These are phyloP conservation scores for Linanthus parryae DNA, from an alignment of 148 eudicot genomes.

Conservation along the genomic window DNA sequence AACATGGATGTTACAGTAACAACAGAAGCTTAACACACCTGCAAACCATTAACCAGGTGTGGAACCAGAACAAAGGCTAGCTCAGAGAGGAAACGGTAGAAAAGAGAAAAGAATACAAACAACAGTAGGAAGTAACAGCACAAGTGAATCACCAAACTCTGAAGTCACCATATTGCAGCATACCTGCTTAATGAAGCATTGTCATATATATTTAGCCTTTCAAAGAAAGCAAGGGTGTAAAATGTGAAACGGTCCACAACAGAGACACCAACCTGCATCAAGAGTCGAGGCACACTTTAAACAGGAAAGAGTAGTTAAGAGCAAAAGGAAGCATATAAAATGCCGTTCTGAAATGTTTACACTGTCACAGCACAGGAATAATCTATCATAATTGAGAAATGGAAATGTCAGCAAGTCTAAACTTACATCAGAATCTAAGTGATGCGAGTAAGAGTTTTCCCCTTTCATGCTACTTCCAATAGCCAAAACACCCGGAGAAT, in stretches of 20 bases:
- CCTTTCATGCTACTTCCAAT: constrained; percentile 99
- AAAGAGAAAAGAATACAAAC: background rate
- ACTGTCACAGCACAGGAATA: no score
- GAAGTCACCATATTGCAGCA: no score
- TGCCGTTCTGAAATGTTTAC: no score
- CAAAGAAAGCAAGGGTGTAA: constrained; percentile 96
- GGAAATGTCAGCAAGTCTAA: constrained; percentile 2
- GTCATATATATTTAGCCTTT: constrained; percentile 84
- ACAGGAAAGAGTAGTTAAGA: background rate
- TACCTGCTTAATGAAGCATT: constrained; percentile 96
- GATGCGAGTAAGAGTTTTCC: constrained; percentile 97
- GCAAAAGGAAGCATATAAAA: no score
- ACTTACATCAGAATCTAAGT: constrained; percentile 97
- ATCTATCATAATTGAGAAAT: background rate
- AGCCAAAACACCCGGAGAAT: constrained; percentile 95
- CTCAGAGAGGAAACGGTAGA: background rate
- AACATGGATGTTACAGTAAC: background rate
- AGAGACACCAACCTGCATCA: constrained; percentile 91
- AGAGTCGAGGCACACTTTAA: constrained; percentile 8
- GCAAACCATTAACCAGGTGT: background rate
- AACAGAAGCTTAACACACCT: background rate
- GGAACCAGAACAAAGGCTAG: background rate
- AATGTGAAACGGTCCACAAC: constrained; percentile 98
- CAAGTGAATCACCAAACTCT: constrained; percentile 5
- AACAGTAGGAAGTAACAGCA: background rate